Evolutionary conservation across 176 grass and related monocot species (phyloP).

Genomic region (Olyra latifolia): DNA sequence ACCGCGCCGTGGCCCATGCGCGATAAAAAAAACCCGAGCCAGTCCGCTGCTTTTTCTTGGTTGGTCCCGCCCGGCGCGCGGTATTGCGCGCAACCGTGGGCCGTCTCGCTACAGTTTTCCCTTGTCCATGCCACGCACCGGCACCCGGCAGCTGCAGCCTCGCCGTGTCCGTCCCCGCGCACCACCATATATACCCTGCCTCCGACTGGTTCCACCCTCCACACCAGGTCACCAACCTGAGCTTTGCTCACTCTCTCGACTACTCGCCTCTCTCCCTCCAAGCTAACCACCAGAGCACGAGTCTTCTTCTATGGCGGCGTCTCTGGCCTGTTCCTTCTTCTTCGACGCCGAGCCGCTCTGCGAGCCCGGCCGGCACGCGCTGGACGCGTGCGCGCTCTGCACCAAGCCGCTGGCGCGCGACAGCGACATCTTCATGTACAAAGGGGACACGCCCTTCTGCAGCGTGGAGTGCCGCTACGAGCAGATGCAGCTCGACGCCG

Average conservation of each 20-base stretch:
- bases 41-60: not conserved
- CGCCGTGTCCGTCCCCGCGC: not conserved
- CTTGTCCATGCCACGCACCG: not conserved
- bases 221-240: not conserved
- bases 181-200: conserved; percentile 25
- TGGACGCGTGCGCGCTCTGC: conserved; percentile 61
- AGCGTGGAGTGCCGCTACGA: conserved; percentile 60
- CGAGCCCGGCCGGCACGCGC: conserved; percentile 5
- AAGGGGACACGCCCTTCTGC: conserved; percentile 72
- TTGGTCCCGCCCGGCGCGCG: not conserved
- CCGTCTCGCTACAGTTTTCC: not conserved
- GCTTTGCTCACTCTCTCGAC: not conserved
- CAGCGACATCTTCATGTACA: conserved; percentile 72
- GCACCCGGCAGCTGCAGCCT: too few relatives aligned
- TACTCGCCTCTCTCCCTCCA: not conserved
- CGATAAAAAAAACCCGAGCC: not conserved
- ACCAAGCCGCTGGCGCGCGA: conserved; percentile 42
- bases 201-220: too few relatives aligned
- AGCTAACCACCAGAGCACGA: too few relatives aligned
- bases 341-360: conserved; percentile 39
- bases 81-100: conserved; percentile 14
- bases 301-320: conserved; percentile 15
- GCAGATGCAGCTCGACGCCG: conserved; percentile 51
- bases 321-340: conserved; percentile 20
- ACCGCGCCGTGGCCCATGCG: not conserved